A percentile compares a stretch with the other conserved stretches of the same genome.
Evolutionary conservation across 2,329 filamentous ascomycete species (phyloP).

Genomic region (Nakataea oryzae): DNA sequence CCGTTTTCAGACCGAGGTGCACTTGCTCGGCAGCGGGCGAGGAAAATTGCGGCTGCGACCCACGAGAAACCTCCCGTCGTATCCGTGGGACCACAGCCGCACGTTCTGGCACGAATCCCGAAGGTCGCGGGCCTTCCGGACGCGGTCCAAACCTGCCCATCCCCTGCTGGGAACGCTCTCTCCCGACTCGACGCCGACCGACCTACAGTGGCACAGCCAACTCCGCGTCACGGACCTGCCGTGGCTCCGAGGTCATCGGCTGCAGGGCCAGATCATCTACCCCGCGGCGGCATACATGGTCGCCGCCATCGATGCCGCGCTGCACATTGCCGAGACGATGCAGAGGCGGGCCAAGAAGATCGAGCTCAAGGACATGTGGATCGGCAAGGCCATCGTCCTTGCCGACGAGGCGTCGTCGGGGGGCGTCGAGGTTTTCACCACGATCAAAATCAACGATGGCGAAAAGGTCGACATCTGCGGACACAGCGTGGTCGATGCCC

Average conservation of each 20-base stretch:
- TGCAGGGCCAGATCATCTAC: conserved; percentile 23
- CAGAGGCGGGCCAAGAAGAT: background rate
- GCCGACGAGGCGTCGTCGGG: background rate
- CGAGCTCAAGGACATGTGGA: background rate
- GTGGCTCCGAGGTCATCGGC: conserved; percentile 28
- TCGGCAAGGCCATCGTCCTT: background rate
- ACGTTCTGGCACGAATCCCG: conserved; percentile 7
- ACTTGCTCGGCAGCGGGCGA: conserved; percentile 16
- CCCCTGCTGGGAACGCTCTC: conserved; percentile 6
- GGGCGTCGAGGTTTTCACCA: background rate
- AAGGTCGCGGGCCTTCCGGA: background rate
- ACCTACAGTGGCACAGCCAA: conserved; percentile 16
- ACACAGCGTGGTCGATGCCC: background rate
- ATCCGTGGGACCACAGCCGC: conserved; percentile 7
- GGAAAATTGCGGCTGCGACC: background rate
- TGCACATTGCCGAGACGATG: background rate
- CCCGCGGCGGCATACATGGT: conserved; percentile 13
- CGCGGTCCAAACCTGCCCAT: conserved; percentile 2
- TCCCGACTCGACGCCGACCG: conserved; percentile 9
- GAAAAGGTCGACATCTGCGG: too few species aligned
- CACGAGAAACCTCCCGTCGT: conserved; percentile 6
- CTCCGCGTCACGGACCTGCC: conserved; percentile 14
- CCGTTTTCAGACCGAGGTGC: background rate
- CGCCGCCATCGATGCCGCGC: conserved; percentile 1
- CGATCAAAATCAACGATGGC: background rate